Percentiles rank a stretch among this genome's conserved stretches.
phyloP scores from a whole-genome alignment of 352 stramenopile genomes.

The Globisporangium cystogenes region DNA sequence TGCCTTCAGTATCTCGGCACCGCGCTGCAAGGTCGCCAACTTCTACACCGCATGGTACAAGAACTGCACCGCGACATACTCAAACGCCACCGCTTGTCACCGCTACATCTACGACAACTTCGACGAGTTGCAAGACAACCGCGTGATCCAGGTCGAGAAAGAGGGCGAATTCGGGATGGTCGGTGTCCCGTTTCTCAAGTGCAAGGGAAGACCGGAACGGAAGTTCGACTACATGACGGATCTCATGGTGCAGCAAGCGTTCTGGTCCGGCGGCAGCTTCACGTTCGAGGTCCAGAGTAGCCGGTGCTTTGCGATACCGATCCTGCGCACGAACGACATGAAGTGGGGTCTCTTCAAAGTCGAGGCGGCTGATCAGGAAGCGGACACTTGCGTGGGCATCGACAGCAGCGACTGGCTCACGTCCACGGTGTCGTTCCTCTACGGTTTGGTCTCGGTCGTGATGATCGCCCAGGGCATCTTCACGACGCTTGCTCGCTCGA shows the following conservation, averaged over 20 bases:
- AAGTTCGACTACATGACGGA: conserved; percentile 56
- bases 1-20: conserved; percentile 40
- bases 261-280: conserved; percentile 42
- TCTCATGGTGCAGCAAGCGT: conserved; percentile 49
- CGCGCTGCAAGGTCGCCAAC: conserved; percentile 36
- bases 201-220: conserved; percentile 25
- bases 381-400: no score
- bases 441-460: conserved; percentile 42
- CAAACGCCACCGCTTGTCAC: conserved; percentile 30
- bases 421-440: conserved; percentile 26
- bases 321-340: conserved; percentile 31
- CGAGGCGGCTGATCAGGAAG: conserved; percentile 31
- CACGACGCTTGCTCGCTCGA: conserved; percentile 12
- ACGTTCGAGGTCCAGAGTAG: conserved; percentile 58
- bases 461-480: conserved; percentile 50
- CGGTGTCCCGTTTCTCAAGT: conserved; percentile 47
- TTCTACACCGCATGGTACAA: conserved; percentile 30
- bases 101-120: conserved; percentile 56
- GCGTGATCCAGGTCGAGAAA: conserved; percentile 27
- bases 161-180: conserved; percentile 40
- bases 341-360: conserved; percentile 43
- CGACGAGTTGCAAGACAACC: conserved; percentile 22
- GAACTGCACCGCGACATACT: conserved; percentile 22
- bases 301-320: conserved; percentile 34
- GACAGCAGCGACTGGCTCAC: conserved; percentile 38